A percentile compares a stretch with the other conserved stretches of the same genome.
These are phyloP conservation scores for Xylaria sp. DNA, from an alignment of 2,329 filamentous ascomycete species.

Conservation along the genomic window DNA sequence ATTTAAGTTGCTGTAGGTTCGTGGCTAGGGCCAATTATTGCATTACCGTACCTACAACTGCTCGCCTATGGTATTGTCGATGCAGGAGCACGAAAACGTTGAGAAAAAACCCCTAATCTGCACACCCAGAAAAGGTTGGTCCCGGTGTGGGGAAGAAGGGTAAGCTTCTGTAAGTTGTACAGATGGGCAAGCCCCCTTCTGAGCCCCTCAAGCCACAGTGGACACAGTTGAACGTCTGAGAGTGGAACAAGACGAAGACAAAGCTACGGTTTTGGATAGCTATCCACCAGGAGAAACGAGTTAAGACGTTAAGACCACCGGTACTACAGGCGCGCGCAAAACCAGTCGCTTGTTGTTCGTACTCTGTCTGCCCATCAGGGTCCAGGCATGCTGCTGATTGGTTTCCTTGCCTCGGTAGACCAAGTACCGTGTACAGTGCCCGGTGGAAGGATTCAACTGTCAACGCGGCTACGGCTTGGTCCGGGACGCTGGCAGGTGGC, in stretches of 20 bases:
- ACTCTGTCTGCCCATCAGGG: not conserved
- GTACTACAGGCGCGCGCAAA: conserved; percentile 28
- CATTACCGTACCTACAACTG: not conserved
- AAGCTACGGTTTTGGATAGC: not conserved
- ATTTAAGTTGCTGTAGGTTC: conserved; percentile 3
- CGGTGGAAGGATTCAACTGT: conserved; percentile 21
- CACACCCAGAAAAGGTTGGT: not conserved
- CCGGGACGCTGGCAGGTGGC: conserved; percentile 37
- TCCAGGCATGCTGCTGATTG: conserved; percentile 23
- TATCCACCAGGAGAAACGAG: not conserved
- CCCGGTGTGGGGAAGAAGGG: conserved; percentile 20
- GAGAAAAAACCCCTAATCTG: conserved; percentile 28
- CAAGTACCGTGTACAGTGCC: conserved; percentile 36
- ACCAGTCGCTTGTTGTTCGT: conserved; percentile 19
- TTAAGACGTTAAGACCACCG: not conserved
- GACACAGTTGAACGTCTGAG: not conserved
- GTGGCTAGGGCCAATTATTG: not conserved
- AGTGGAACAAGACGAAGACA: conserved; percentile 13
- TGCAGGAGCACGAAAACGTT: conserved; percentile 32
- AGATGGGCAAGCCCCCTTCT: too few species aligned
- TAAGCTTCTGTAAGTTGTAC: not conserved
- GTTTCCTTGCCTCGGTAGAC: not conserved
- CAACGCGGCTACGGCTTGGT: conserved; percentile 34
- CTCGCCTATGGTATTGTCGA: conserved; percentile 1
- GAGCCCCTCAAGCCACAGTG: conserved; percentile 2